Evolutionary conservation across 495 filamentous ascomycete genomes (phyloP).

Genomic region (Opeltia flavorubescens): DNA sequence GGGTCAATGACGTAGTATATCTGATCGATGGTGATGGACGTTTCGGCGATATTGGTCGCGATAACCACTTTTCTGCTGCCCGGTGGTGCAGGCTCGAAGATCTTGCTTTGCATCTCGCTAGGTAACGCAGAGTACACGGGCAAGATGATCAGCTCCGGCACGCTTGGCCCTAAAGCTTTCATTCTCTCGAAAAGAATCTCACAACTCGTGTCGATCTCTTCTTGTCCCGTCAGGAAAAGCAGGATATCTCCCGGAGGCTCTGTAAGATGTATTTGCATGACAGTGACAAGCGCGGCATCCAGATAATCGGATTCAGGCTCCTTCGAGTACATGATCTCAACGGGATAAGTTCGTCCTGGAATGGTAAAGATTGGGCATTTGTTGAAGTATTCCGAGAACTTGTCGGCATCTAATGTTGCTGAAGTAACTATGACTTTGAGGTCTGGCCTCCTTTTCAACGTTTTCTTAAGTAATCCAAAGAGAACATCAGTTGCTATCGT

Average conservation of each 20-base stretch:
- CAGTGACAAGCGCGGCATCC: slow-evolving; percentile 85
- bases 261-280: slow-evolving; percentile 94
- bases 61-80: slow-evolving; percentile 92
- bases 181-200: slow-evolving; percentile 89
- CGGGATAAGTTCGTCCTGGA: slow-evolving; percentile 85
- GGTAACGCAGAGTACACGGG: slow-evolving; percentile 91
- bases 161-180: slow-evolving; percentile 82
- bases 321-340: slow-evolving; percentile 84
- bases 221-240: slow-evolving; percentile 89
- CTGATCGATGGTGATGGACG: slow-evolving; percentile 90
- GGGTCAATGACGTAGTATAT: slow-evolving; percentile 98
- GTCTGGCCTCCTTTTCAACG: slow-evolving; percentile 70
- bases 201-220: slow-evolving; percentile 93
- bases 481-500: slow-evolving; percentile 94
- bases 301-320: slow-evolving; percentile 96
- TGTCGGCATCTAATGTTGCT: slow-evolving; percentile 91
- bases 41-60: slow-evolving; percentile 97
- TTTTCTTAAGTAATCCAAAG: slow-evolving; percentile 90
- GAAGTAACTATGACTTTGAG: slow-evolving; percentile 92
- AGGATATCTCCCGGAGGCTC: slow-evolving; percentile 88
- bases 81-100: slow-evolving; percentile 85
- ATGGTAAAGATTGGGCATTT: slow-evolving; percentile 92
- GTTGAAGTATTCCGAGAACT: slow-evolving; percentile 93
- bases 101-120: slow-evolving; percentile 82
- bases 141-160: slow-evolving; percentile 84